A percentile compares a stretch with the other conserved stretches of the same genome.
Conservation (phyloP, 805 yeast species). For the Kluyveromyces lactis region DNA sequence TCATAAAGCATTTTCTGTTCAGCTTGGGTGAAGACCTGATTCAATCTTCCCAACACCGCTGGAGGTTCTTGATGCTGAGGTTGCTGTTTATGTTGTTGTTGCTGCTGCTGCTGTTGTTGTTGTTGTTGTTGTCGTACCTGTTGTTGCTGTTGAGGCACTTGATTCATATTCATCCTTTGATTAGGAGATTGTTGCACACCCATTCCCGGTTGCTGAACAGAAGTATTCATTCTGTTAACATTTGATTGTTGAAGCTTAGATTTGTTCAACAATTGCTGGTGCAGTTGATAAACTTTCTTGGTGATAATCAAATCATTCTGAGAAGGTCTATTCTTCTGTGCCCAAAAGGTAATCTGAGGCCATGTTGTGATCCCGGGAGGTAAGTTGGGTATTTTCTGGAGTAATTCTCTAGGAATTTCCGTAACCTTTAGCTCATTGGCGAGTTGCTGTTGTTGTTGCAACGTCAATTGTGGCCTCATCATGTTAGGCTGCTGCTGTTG, state of each 20-base stretch:
- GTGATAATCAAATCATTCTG: slow-evolving; percentile 50
- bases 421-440: slow-evolving; percentile 46
- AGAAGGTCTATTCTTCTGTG: slow-evolving; percentile 50
- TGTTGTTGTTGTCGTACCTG: slow-evolving; percentile 32
- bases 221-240: slow-evolving; percentile 26
- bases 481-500: slow-evolving; percentile 11
- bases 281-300: slow-evolving; percentile 60
- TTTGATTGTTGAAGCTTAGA: slow-evolving; percentile 38
- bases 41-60: slow-evolving; percentile 27
- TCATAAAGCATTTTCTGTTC: slow-evolving; percentile 29
- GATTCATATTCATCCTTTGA: slow-evolving; percentile 16
- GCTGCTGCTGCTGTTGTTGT: slow-evolving; percentile 27
- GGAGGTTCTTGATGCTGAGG: slow-evolving; percentile 26
- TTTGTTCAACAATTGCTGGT: slow-evolving; percentile 46
- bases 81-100: slow-evolving; percentile 18
- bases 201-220: neutral
- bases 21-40: slow-evolving; percentile 28
- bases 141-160: slow-evolving; percentile 27
- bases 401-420: slow-evolving; percentile 63
- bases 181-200: slow-evolving; percentile 1
- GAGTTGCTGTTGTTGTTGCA: slow-evolving; percentile 32
- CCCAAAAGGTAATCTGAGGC: slow-evolving; percentile 63
- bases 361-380: slow-evolving; percentile 78
- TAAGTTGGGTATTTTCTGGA: slow-evolving; percentile 61
- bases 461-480: slow-evolving; percentile 16